Conservation (phyloP, 257 asterid genomes). For the Gentiana dahurica region DNA sequence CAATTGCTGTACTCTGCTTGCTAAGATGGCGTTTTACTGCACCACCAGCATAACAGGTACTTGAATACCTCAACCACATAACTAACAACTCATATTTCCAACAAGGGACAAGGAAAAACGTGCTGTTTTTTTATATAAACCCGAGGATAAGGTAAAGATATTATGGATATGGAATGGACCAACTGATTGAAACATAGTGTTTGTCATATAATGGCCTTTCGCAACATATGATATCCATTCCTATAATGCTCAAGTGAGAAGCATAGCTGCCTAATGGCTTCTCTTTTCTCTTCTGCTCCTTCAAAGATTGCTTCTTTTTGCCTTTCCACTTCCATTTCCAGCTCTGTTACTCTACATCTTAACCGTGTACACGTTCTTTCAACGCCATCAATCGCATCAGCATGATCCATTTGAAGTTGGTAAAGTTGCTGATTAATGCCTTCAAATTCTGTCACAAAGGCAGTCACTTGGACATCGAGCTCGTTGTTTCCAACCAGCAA, state of each 20-base stretch:
- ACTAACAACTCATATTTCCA: neutral
- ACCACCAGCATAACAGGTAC: slow-evolving; percentile 1
- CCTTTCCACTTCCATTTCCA: slow-evolving; percentile 42
- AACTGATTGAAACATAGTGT: slow-evolving; percentile 2
- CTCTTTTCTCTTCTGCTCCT: slow-evolving; percentile 82
- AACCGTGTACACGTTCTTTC: slow-evolving; percentile 31
- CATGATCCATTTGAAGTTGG: slow-evolving; percentile 51
- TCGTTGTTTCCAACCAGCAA: slow-evolving; percentile 25
- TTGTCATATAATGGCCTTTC: slow-evolving; percentile 41
- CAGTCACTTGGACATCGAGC: slow-evolving; percentile 23
- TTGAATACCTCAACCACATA: neutral
- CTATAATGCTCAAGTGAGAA: slow-evolving; percentile 74
- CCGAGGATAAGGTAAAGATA: neutral
- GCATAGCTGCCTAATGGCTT: slow-evolving; percentile 86
- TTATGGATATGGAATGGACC: neutral
- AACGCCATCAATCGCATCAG: slow-evolving; percentile 24
- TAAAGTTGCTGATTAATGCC: slow-evolving; percentile 46
- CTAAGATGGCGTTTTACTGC: neutral
- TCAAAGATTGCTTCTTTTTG: slow-evolving; percentile 40
- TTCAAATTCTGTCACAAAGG: slow-evolving; percentile 25
- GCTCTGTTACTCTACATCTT: slow-evolving; percentile 33
- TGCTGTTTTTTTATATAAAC: neutral
- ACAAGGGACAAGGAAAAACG: neutral
- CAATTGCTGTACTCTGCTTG: no score
- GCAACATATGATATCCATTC: slow-evolving; percentile 52